Base-by-base conservation (phyloP, 1,139 yeast genomes). In the Sugiyamaella grinbergsii region DNA sequence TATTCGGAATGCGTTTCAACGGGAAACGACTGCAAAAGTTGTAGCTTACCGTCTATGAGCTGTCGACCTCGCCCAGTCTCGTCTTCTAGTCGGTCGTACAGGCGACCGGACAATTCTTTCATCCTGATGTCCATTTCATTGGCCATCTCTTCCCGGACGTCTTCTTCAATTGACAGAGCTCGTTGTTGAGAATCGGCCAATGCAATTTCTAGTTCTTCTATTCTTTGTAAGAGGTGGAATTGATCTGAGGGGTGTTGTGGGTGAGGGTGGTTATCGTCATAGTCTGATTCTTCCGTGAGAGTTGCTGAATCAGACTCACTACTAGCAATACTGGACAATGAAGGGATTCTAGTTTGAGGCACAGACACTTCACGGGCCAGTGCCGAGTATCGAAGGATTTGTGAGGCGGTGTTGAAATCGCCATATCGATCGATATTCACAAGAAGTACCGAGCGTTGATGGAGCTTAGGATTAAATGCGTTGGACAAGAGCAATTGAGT, bases 391-490 rank as follows among this genome's bases (percentile, higher is more conserved):
- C 74, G 58, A 47, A 75, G 62, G 19, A 75, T 71, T 55, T 74
- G 78, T n/a, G 80, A 66, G 37, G 81, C 79, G 7, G 82, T 78
- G 11, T 83, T 82, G 23, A 81, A 80, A 49, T 68, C 70, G 20
- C 85, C 85, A 56, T 77, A 78, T 0, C 88, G 86, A 60, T 85
- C 90, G 49, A 84, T 70, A 43, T 83, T 85, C 34, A 83, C 77
- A 23, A 83, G 59, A 37, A 69, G 57, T 1, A 57, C 59, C 2
- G 67, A 56, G 33, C 58, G 57, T 43, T 63, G 51, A 67, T 69
- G 52, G 41, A 70, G 64, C 18, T 60, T 55, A 38, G 65, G 63
- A 23, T 70, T 71, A 42, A 74, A 71, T 43, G 73, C 71, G 57
- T 77, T 79, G 32, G 76, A 68, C 36, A 78, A 66, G 3, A 78